Evolutionary conservation across 2,329 filamentous ascomycete genomes (phyloP).

Genomic region (Nemania sp.): DNA sequence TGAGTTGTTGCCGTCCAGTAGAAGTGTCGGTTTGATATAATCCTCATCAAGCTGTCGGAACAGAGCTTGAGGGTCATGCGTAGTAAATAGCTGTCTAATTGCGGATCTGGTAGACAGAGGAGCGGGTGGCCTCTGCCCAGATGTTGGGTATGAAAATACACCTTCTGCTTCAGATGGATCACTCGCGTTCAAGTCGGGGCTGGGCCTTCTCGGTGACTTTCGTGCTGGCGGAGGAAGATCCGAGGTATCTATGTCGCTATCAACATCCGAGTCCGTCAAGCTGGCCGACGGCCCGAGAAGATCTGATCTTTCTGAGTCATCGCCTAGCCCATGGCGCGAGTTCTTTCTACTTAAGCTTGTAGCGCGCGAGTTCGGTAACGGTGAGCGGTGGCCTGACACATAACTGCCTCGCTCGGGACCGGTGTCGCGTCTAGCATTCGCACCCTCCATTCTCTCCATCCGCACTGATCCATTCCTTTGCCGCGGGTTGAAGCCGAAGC

Average conservation of each 20-base stretch:
- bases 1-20: constrained; percentile 70
- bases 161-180: constrained; percentile 36
- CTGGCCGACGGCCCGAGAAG: constrained; percentile 53
- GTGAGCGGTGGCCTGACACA: constrained; percentile 58
- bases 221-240: constrained; percentile 66
- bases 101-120: constrained; percentile 74
- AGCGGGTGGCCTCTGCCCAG: constrained; percentile 39
- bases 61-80: constrained; percentile 85
- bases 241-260: constrained; percentile 67
- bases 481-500: constrained; percentile 76
- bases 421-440: constrained; percentile 31
- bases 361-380: constrained; percentile 46
- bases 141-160: constrained; percentile 43
- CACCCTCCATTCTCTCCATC: constrained; percentile 54
- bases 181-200: constrained; percentile 42
- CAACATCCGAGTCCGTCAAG: constrained; percentile 61
- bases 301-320: constrained; percentile 60
- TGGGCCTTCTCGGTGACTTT: constrained; percentile 46
- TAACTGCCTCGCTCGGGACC: constrained; percentile 50
- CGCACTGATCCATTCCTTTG: constrained; percentile 61
- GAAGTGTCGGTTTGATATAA: constrained; percentile 88
- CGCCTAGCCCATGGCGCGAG: constrained; percentile 43
- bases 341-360: constrained; percentile 58
- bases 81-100: constrained; percentile 77
- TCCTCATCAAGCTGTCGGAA: constrained; percentile 94